Evolutionary conservation across 768 basidiomycete species (phyloP).

Genomic region (Podaxis mareebaensis): DNA sequence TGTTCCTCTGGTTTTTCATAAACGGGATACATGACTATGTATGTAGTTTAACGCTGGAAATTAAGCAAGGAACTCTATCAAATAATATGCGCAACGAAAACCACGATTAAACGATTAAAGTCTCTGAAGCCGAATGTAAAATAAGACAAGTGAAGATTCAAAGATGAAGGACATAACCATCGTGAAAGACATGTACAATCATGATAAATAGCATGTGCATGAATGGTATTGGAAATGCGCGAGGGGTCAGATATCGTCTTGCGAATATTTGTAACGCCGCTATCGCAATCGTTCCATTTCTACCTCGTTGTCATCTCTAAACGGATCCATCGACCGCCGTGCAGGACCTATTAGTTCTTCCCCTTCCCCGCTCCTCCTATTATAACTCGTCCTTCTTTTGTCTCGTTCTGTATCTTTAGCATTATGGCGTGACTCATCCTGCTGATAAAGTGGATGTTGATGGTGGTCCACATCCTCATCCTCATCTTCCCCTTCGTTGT

Average conservation of each 20-base stretch:
- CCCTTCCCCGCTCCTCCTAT: conserved; percentile 19
- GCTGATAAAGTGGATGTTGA: conserved; percentile 38
- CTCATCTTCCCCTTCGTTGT: conserved; percentile 49
- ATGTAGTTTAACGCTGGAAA: neutral
- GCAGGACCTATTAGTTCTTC: conserved; percentile 15
- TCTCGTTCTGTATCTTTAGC: conserved; percentile 8
- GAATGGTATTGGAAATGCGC: neutral
- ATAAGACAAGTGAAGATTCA: neutral
- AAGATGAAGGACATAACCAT: neutral
- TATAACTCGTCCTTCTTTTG: neutral
- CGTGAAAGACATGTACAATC: conserved; percentile 3
- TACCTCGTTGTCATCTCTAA: conserved; percentile 25
- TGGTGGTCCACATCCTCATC: conserved; percentile 46
- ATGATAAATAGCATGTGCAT: neutral
- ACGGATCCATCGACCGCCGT: conserved; percentile 30
- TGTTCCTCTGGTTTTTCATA: neutral
- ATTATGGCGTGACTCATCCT: conserved; percentile 13
- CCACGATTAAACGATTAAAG: neutral
- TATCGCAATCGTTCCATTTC: neutral
- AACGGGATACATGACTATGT: neutral
- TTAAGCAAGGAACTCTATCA: neutral
- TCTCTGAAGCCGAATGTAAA: neutral
- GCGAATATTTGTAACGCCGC: neutral
- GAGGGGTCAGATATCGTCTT: neutral
- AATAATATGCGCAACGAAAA: neutral